These are phyloP conservation scores for Suhomyces xylopsoci DNA, from an alignment of 805 yeast genomes.

Conservation along the genomic window DNA sequence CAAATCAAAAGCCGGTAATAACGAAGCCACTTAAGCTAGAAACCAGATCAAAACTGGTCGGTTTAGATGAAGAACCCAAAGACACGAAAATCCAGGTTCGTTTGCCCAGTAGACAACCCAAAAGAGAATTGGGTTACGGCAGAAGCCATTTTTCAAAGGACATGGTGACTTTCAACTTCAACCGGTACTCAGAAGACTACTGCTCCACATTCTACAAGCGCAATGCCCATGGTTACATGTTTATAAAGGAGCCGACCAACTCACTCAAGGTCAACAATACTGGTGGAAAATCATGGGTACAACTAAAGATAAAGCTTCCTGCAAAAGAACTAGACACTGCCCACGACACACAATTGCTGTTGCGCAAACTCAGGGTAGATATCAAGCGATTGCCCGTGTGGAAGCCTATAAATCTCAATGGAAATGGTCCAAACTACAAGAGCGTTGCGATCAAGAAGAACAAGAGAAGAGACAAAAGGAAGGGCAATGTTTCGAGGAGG, in stretches of 20 bases:
- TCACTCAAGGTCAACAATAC: constrained; percentile 24
- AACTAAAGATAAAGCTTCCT: constrained; percentile 19
- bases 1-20: background rate
- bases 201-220: constrained; percentile 35
- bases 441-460: background rate
- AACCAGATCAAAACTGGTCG: background rate
- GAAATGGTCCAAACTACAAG: constrained; percentile 3
- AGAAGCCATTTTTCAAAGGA: constrained; percentile 2
- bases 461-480: constrained; percentile 1
- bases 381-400: constrained; percentile 23
- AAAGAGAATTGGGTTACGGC: background rate
- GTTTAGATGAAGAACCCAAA: background rate
- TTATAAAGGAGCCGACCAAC: constrained; percentile 29
- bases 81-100: constrained; percentile 5
- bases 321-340: background rate
- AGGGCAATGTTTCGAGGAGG: constrained; percentile 10
- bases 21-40: background rate
- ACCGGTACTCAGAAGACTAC: constrained; percentile 9
- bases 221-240: constrained; percentile 33
- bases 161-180: constrained; percentile 6
- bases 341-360: background rate
- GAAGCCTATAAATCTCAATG: constrained; percentile 20
- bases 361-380: constrained; percentile 24
- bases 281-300: constrained; percentile 26
- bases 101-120: background rate